Percentiles rank a stretch among this genome's conserved stretches.
Evolutionary conservation across 495 filamentous ascomycete species (phyloP).

Genomic region (Aspergillus homomorphus): DNA sequence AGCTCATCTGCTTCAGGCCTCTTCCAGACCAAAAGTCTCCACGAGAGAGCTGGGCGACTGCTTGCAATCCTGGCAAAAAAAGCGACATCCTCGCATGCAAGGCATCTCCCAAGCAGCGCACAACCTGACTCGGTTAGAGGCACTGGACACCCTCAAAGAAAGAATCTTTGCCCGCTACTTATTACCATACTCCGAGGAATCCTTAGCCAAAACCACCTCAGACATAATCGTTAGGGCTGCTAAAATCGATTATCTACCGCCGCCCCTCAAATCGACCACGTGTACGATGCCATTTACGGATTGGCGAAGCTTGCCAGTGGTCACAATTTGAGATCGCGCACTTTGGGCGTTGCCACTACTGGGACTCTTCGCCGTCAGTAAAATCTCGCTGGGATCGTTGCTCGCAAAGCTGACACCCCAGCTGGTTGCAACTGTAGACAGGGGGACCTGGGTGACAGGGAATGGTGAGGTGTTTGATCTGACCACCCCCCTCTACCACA

Average conservation of each 20-base stretch:
- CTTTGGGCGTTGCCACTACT: conserved; percentile 10
- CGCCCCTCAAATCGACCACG: neutral
- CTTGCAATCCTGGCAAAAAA: conserved; percentile 3
- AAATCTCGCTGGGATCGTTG: neutral
- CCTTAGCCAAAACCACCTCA: neutral
- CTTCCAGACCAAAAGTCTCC: neutral
- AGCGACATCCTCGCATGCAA: conserved; percentile 1
- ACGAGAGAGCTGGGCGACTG: neutral
- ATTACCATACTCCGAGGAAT: neutral
- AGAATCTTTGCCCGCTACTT: conserved; percentile 3
- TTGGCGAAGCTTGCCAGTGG: neutral
- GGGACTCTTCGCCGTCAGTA: neutral
- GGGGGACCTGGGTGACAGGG: conserved; percentile 6
- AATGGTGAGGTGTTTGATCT: conserved; percentile 11
- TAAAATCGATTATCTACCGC: conserved; percentile 7
- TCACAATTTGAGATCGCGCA: neutral
- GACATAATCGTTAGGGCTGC: neutral
- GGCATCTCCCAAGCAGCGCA: neutral
- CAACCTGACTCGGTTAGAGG: conserved; percentile 8
- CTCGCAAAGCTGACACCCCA: neutral
- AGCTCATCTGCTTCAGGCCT: neutral
- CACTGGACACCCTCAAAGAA: conserved; percentile 4
- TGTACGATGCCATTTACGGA: conserved; percentile 5
- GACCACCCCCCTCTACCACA: neutral
- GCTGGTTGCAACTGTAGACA: neutral